These are phyloP conservation scores for Pythium insidiosum DNA, from an alignment of 352 stramenopile genomes.

Conservation along the genomic window DNA sequence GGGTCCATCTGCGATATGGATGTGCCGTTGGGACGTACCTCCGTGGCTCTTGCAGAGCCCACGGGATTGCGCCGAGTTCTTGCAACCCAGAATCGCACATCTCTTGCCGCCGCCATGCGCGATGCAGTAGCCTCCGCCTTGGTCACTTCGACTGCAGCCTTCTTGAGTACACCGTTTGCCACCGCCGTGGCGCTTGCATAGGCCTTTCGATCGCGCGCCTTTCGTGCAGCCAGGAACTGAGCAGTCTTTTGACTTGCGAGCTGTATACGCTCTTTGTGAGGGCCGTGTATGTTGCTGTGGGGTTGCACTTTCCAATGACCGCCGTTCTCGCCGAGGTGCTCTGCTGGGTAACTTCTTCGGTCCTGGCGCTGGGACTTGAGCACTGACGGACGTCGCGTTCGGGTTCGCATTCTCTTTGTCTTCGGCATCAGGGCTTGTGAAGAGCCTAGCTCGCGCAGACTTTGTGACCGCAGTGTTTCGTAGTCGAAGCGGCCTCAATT, in stretches of 20 bases:
- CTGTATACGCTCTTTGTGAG: conserved; percentile 20
- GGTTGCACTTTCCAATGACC: conserved; percentile 23
- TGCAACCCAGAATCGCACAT: conserved; percentile 47
- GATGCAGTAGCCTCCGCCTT: conserved; percentile 83
- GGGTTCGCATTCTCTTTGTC: conserved; percentile 10
- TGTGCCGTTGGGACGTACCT: conserved; percentile 42
- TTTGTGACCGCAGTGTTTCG: neutral
- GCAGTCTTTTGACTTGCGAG: conserved; percentile 65
- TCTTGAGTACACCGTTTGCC: conserved; percentile 63
- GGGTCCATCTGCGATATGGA: too few relatives aligned
- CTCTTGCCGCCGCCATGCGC: conserved; percentile 65
- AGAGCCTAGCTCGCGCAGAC: conserved; percentile 11
- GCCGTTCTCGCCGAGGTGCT: conserved; percentile 23
- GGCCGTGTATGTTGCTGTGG: neutral
- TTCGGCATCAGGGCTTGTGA: conserved; percentile 4
- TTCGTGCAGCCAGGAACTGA: conserved; percentile 59
- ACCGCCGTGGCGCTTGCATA: conserved; percentile 82
- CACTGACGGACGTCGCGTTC: neutral
- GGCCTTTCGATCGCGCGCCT: conserved; percentile 62
- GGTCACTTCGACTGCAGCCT: conserved; percentile 61
- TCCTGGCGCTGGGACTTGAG: conserved; percentile 6
- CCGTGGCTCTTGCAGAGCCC: conserved; percentile 84
- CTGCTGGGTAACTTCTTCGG: conserved; percentile 1
- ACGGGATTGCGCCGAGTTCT: conserved; percentile 75
- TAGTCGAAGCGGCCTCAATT: too few relatives aligned